A percentile compares a stretch with the other conserved stretches of the same genome.
These are phyloP conservation scores for Paraglomus brasilianum DNA, from an alignment of 192 early-diverging fungal species.

Conservation along the genomic window DNA sequence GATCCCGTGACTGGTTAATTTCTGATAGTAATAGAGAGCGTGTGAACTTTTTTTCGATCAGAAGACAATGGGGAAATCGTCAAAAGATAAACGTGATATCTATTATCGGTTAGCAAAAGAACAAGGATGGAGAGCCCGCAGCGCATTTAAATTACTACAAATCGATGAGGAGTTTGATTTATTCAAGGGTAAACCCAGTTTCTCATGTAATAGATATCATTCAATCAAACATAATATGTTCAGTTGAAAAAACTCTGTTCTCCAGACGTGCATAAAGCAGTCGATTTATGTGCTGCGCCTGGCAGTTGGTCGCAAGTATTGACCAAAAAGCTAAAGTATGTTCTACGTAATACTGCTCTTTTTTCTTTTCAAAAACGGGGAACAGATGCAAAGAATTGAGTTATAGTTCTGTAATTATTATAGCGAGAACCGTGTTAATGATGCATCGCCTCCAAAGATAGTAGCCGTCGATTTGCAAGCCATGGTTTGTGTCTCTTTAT, in stretches of 20 bases:
- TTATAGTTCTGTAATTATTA: background rate
- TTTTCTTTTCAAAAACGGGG: background rate
- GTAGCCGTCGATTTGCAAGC: slow-evolving; percentile 90
- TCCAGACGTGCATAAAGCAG: slow-evolving; percentile 75
- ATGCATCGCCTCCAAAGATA: slow-evolving; percentile 56
- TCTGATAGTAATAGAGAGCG: no score
- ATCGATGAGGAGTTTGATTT: slow-evolving; percentile 94
- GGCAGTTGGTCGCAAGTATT: slow-evolving; percentile 98
- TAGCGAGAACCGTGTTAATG: slow-evolving; percentile 49
- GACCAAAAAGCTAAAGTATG: slow-evolving; percentile 59
- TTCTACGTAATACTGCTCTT: background rate
- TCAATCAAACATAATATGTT: background rate
- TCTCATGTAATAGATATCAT: background rate
- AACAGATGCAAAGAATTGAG: background rate
- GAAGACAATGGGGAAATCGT: slow-evolving; percentile 71
- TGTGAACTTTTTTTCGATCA: background rate
- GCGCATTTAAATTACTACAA: slow-evolving; percentile 96
- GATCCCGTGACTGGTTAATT: no score
- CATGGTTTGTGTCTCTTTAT: slow-evolving; percentile 49
- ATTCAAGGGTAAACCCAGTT: slow-evolving; percentile 57
- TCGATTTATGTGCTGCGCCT: slow-evolving; percentile 97
- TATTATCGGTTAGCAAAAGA: slow-evolving; percentile 98
- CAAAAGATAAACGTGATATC: slow-evolving; percentile 94
- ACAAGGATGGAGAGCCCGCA: slow-evolving; percentile 95
- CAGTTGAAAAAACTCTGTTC: background rate